Conservation (phyloP, 192 early-diverging fungal genomes). For the Backusella luteola region DNA sequence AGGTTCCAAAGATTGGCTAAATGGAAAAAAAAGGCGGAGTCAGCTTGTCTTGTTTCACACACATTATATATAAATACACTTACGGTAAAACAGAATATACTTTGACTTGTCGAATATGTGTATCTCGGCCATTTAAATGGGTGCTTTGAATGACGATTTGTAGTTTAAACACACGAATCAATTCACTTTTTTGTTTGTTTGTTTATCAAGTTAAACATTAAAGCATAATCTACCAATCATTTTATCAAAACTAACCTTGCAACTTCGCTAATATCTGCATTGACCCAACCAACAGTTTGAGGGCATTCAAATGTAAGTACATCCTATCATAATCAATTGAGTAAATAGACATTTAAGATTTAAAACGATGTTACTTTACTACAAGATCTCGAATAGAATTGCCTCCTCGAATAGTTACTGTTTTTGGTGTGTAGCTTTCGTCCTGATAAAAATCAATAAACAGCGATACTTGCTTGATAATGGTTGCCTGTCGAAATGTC, state of each 20-base stretch:
- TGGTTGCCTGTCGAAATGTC: slow-evolving; percentile 61
- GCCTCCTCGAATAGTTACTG: slow-evolving; percentile 66
- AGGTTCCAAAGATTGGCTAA: background rate
- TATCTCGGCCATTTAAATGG: slow-evolving; percentile 82
- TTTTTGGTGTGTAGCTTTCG: slow-evolving; percentile 78
- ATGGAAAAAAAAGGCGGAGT: background rate
- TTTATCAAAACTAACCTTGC: background rate
- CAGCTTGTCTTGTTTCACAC: background rate
- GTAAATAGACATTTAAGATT: background rate
- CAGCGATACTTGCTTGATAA: slow-evolving; percentile 59
- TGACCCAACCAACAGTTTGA: slow-evolving; percentile 66
- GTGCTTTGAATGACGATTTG: slow-evolving; percentile 72
- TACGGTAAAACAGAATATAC: slow-evolving; percentile 58
- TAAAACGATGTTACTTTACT: slow-evolving; percentile 16
- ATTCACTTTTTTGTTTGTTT: slow-evolving; percentile 35
- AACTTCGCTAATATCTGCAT: slow-evolving; percentile 51
- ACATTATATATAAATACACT: slow-evolving; percentile 14
- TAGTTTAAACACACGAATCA: slow-evolving; percentile 60
- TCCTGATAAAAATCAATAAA: slow-evolving; percentile 76
- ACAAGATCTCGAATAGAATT: slow-evolving; percentile 65
- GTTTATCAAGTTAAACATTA: background rate
- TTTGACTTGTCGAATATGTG: slow-evolving; percentile 76
- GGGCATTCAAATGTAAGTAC: slow-evolving; percentile 49
- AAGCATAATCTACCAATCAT: slow-evolving; percentile 12
- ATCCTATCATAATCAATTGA: slow-evolving; percentile 36